Base-by-base conservation (phyloP, 2,329 filamentous ascomycete species). In the Trichophyton schoenleinii region DNA sequence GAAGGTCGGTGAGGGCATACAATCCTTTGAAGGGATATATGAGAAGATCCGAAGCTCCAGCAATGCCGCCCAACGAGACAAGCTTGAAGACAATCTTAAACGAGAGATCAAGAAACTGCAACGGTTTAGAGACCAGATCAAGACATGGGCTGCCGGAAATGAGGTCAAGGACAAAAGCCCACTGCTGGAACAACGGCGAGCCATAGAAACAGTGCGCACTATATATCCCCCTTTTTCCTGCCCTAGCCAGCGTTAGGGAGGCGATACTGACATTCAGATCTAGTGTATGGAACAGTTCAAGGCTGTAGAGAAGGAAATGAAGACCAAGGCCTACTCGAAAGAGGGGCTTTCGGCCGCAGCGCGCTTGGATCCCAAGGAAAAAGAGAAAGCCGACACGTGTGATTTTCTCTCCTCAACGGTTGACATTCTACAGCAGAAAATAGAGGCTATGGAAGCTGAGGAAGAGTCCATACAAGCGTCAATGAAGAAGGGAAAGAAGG, bases 261-360 rank as follows among this genome's bases (percentile, higher is more conserved):
- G 46, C 58, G 25, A 42, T 65, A 61, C 63, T 68, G 58, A 58
- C 62, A 60, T 3, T 58, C 60, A 64, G 64, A 67, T 63, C 59
- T 66, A 78, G 73, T 77, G 74, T 77, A 99, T 99, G 94, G 94
- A 99, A 78, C 91, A 90, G 70, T 99, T 99, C 83, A 99, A 99
- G 79, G 92, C 91, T n/a, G 94, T 99, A 60, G 94, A 99, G 77
- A 99, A 99, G 80, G 94, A 96, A 71, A 97, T 99, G 94, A 99
- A 99, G 81, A 99, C 94, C 62, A 99, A 99, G 76, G 94, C 94
- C 64, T 99, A 96, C 77, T 97, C 94, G 64, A 97, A 99, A 80
- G 94, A 97, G 77, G 94, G 94, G 52, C 79, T 99, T 66, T 94
- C 89, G 65, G 89, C 92, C 59, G 90, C 91, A 28, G 87, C 90